Base-by-base conservation (phyloP, 805 yeast genomes). In the Metschnikowia cubensis region DNA sequence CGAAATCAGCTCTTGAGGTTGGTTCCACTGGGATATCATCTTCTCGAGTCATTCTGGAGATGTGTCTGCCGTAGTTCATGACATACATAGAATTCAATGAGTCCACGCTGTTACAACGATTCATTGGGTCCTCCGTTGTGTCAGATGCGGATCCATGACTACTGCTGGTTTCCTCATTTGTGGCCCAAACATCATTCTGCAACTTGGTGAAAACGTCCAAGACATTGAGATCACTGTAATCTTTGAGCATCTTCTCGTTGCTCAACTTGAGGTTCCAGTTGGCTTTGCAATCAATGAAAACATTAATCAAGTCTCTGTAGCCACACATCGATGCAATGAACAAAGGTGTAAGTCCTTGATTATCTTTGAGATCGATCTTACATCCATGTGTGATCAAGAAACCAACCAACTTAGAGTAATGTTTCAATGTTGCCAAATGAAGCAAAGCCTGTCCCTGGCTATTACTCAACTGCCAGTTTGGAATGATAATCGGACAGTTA, bases 311-410 rank as follows among this genome's bases (percentile, higher is more conserved):
- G 42, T 79, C 84, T 46, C 87, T 72, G 60, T 86, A 79, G 32
- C 96, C 96, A 56, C 77, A 74, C 58, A 91, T 65, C 32, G 89
- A 80, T 0, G 97, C 96, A 62, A 87, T 84, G 65, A 91, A 96
- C 50, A 94, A 72, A 4, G 99, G 96, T 0, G 97, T 85, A 54
- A 81, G 80, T 1, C 96, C 97, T 62, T 84, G 87, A 39, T 77
- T 75, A 65, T 94, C 99, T 59, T 79, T 81, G 42, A 76, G 73
- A 65, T 89, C 91, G 40, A 85, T 75, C 59, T 85, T 80, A 62
- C 83, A 79, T 1, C 84, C 85, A 59, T 51, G 89, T 70, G 81
- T 82, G 3, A 91, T 70, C 60, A 94, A 75, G 25, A 83, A 83
- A 21, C 78, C 70, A 15, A 82, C 79, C 48, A 94, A 74, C 33